These are phyloP conservation scores for Biscogniauxia marginata DNA, from an alignment of 2,329 filamentous ascomycete genomes.

Conservation along the genomic window DNA sequence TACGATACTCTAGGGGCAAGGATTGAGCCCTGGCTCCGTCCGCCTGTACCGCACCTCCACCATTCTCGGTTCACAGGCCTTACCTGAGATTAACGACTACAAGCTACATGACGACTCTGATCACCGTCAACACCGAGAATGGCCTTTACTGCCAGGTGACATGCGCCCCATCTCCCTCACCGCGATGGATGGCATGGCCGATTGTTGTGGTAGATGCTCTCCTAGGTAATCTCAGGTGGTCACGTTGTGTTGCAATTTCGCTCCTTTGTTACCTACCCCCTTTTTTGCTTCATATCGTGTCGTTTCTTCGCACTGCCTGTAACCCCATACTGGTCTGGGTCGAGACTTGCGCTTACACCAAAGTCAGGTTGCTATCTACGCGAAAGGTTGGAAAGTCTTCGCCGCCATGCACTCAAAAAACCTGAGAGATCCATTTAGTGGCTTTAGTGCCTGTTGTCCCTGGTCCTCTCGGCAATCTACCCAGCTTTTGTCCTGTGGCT, in stretches of 20 bases:
- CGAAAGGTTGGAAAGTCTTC: slow-evolving; percentile 2
- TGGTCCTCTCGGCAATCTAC: slow-evolving; percentile 34
- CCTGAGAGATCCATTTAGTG: slow-evolving; percentile 16
- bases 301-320: slow-evolving; percentile 1
- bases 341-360: slow-evolving; percentile 17
- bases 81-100: not conserved
- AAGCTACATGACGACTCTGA: not conserved
- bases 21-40: not conserved
- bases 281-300: not conserved
- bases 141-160: not conserved
- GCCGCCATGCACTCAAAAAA: not conserved
- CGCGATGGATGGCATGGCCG: not conserved
- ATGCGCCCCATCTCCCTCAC: not conserved
- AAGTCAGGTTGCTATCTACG: slow-evolving; percentile 12
- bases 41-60: not conserved
- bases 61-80: not conserved
- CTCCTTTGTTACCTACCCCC: slow-evolving; percentile 10
- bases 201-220: slow-evolving; percentile 6
- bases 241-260: slow-evolving; percentile 7
- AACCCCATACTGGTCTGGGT: slow-evolving; percentile 4
- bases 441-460: slow-evolving; percentile 27
- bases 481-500: slow-evolving; percentile 31
- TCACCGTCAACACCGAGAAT: not conserved
- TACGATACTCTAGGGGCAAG: slow-evolving; percentile 20
- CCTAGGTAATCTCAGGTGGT: not conserved